These are phyloP conservation scores for Cryphonectria naterciae DNA, from an alignment of 2,329 filamentous ascomycete species.

Conservation along the genomic window DNA sequence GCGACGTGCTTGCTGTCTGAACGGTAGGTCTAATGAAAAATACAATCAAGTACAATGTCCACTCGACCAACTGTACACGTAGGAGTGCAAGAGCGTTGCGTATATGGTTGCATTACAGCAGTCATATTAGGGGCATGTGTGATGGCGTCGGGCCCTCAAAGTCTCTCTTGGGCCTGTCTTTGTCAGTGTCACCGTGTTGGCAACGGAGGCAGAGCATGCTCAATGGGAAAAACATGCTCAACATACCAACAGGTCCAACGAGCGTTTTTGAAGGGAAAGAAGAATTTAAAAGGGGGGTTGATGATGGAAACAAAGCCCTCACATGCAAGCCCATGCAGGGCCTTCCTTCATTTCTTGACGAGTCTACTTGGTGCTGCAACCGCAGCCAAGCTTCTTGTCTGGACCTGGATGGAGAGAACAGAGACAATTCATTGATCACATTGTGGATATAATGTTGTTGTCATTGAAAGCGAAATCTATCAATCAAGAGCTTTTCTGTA, in stretches of 20 bases:
- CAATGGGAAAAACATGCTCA: background rate
- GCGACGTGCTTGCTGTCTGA: background rate
- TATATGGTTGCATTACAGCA: too few species aligned
- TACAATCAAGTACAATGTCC: background rate
- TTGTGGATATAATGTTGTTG: background rate
- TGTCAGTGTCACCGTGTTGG: background rate
- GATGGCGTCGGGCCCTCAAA: too few species aligned
- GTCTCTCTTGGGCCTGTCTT: background rate
- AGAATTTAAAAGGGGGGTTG: background rate
- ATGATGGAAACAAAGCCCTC: background rate
- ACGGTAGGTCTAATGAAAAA: background rate
- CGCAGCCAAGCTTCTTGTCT: background rate
- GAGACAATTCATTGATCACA: background rate
- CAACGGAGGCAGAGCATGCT: background rate
- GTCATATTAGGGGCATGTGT: too few species aligned
- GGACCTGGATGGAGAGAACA: background rate
- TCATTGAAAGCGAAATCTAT: background rate
- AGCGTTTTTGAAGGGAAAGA: background rate
- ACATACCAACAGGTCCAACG: background rate
- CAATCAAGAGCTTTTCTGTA: conserved; percentile 3
- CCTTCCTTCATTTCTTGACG: too few species aligned
- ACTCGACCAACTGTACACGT: too few species aligned
- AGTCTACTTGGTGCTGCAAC: background rate
- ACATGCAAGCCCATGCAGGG: background rate
- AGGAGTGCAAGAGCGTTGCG: too few species aligned